These are phyloP conservation scores for Trichoderma sp. DNA, from an alignment of 2,329 filamentous ascomycete genomes.

Conservation along the genomic window DNA sequence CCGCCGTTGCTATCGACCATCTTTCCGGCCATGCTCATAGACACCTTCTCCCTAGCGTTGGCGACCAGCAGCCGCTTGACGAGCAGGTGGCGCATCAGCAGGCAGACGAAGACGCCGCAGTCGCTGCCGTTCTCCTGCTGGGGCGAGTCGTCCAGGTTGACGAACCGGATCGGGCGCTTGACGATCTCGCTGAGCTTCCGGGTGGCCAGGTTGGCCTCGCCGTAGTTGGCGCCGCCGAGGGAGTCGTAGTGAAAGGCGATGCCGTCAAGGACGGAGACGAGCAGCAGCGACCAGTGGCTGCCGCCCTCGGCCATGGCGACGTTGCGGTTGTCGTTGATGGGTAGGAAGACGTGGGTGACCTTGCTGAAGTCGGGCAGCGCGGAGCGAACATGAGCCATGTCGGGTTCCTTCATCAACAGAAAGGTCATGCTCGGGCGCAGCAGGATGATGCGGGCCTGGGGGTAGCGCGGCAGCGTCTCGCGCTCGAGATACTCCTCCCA, in stretches of 20 bases:
- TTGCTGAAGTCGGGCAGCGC: conserved; percentile 79
- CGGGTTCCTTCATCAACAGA: conserved; percentile 76
- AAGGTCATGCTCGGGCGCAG: conserved; percentile 92
- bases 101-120: conserved; percentile 94
- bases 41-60: conserved; percentile 81
- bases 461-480: conserved; percentile 78
- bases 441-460: conserved; percentile 83
- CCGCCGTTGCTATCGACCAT: conserved; percentile 78
- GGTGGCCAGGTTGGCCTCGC: conserved; percentile 70
- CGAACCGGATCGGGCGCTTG: conserved; percentile 68
- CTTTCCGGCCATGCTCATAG: conserved; percentile 88
- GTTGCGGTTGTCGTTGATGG: conserved; percentile 86
- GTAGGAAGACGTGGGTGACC: conserved; percentile 91
- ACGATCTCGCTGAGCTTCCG: conserved; percentile 71
- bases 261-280: conserved; percentile 85
- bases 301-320: conserved; percentile 81
- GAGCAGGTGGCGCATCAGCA: conserved; percentile 92
- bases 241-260: conserved; percentile 98
- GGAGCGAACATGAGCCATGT: conserved; percentile 58
- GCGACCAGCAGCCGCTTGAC: conserved; percentile 79
- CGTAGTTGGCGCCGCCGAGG: conserved; percentile 72
- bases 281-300: conserved; percentile 89
- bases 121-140: conserved; percentile 92
- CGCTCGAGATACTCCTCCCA: conserved; percentile 98
- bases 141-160: conserved; percentile 81